Percentiles rank a stretch among this genome's conserved stretches.
Evolutionary conservation across 176 grass and related monocot genomes (phyloP).

Genomic region (Ensete glaucum): DNA sequence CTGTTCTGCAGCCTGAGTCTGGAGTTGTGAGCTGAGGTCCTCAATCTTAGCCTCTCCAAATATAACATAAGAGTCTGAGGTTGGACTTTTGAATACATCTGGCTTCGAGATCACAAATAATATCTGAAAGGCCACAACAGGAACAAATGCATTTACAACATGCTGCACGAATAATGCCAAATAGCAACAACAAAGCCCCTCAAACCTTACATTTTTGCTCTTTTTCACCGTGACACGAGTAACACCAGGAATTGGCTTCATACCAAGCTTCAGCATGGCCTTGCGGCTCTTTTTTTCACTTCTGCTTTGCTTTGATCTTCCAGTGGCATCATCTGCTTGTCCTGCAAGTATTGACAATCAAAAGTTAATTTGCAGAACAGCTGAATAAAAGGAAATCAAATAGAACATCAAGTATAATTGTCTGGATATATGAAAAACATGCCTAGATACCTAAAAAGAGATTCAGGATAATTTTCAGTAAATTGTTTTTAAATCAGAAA

Average conservation of each 20-base stretch:
- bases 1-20: slow-evolving; percentile 5
- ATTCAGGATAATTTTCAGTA: too few species aligned
- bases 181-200: not conserved
- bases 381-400: too few species aligned
- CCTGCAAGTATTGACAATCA: too few species aligned
- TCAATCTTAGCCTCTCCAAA: slow-evolving; percentile 17
- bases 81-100: slow-evolving; percentile 19
- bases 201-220: not conserved
- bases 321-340: not conserved
- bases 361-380: too few species aligned
- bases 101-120: slow-evolving; percentile 4
- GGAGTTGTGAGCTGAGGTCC: slow-evolving; percentile 13
- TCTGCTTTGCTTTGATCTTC: slow-evolving; percentile 2
- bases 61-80: slow-evolving; percentile 11
- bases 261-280: slow-evolving; percentile 1
- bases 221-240: not conserved
- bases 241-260: slow-evolving; percentile 7
- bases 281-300: slow-evolving; percentile 9
- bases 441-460: too few species aligned
- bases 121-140: not conserved
- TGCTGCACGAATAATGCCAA: not conserved
- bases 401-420: too few species aligned
- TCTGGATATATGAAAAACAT: too few species aligned
- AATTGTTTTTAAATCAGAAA: too few species aligned
- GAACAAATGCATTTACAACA: not conserved